Percentiles rank a stretch among this genome's conserved stretches.
Evolutionary conservation across 2,329 filamentous ascomycete genomes (phyloP).

Genomic region (Neonectria faginata): DNA sequence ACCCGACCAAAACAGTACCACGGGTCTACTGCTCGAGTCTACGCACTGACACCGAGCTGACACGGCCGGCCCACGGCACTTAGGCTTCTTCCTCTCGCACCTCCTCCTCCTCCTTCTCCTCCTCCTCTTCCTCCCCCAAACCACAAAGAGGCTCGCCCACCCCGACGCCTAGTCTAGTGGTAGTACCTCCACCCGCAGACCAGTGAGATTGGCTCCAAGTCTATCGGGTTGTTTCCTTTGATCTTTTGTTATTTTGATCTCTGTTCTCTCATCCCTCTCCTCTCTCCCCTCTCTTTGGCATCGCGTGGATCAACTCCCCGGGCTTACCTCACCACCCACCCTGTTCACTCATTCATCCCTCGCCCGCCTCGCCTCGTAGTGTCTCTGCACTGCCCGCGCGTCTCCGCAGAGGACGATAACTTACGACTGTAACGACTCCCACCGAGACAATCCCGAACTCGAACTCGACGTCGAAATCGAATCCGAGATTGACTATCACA

Average conservation of each 20-base stretch:
- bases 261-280: background rate
- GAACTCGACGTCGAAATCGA: constrained; percentile 11
- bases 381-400: constrained; percentile 2
- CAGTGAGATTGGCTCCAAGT: constrained; percentile 11
- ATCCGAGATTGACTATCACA: constrained; percentile 8
- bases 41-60: constrained; percentile 20
- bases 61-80: background rate
- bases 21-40: constrained; percentile 1
- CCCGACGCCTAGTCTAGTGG: constrained; percentile 7
- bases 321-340: constrained; percentile 5
- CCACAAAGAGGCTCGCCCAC: constrained; percentile 23
- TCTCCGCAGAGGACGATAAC: constrained; percentile 7
- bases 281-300: background rate
- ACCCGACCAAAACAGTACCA: constrained; percentile 13
- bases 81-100: background rate
- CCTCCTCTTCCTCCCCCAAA: background rate
- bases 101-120: background rate
- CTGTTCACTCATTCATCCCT: background rate
- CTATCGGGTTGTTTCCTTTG: constrained; percentile 7
- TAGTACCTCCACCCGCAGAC: background rate
- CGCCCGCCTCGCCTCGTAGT: constrained; percentile 1
- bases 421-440: background rate
- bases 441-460: background rate
- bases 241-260: background rate
- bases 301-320: background rate